phyloP scores from a whole-genome alignment of 768 basidiomycete species.

The Russula compacta region DNA sequence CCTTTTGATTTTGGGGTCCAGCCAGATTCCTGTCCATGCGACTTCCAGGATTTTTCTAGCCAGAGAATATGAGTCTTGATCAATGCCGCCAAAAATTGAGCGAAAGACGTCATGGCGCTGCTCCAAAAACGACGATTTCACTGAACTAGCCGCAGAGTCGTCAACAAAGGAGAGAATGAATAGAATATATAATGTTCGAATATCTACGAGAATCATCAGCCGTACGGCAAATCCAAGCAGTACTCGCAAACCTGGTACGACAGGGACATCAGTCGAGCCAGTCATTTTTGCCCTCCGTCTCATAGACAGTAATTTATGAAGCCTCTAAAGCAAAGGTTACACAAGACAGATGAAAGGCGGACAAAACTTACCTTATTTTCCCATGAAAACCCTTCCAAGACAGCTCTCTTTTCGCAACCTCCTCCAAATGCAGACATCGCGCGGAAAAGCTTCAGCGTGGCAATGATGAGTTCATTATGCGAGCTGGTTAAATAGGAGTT shows the following conservation, averaged over 20 bases:
- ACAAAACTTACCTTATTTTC: constrained; percentile 51
- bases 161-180: constrained; percentile 70
- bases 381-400: constrained; percentile 70
- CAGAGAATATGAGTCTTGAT: constrained; percentile 55
- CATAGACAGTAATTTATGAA: constrained; percentile 63
- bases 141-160: constrained; percentile 33
- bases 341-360: background rate
- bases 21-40: constrained; percentile 72
- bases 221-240: background rate
- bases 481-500: constrained; percentile 54
- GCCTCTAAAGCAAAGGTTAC: constrained; percentile 33
- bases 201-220: constrained; percentile 41
- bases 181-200: constrained; percentile 64
- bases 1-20: constrained; percentile 60
- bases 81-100: constrained; percentile 65
- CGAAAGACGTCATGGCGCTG: constrained; percentile 57
- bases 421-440: constrained; percentile 54
- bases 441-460: constrained; percentile 55
- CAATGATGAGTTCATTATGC: constrained; percentile 57
- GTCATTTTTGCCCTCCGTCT: constrained; percentile 47
- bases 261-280: constrained; percentile 33
- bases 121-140: constrained; percentile 61
- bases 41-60: constrained; percentile 58
- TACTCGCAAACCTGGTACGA: constrained; percentile 46
- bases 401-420: constrained; percentile 51